Evolutionary conservation across 1,284 basidiomycete genomes (phyloP).

Genomic region (Moesziomyces sp.): DNA sequence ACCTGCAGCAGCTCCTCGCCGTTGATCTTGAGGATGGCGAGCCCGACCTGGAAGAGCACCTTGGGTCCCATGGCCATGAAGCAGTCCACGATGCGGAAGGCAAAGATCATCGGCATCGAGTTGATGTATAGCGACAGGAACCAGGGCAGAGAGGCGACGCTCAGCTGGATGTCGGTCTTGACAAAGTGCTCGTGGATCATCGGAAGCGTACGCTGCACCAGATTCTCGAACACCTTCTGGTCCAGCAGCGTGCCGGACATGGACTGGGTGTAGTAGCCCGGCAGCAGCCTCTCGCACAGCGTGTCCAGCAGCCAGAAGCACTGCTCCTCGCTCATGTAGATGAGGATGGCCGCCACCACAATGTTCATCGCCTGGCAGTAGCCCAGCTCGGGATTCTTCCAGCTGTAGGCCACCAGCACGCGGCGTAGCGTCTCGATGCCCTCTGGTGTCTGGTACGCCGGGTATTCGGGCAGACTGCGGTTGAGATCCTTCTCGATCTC

Average conservation of each 20-base stretch:
- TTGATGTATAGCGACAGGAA: slow-evolving; percentile 92
- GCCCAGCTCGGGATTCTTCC: slow-evolving; percentile 86
- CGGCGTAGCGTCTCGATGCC: slow-evolving; percentile 77
- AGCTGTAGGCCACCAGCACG: slow-evolving; percentile 95
- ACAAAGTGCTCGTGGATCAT: slow-evolving; percentile 93
- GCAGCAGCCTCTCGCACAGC: slow-evolving; percentile 90
- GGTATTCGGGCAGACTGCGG: slow-evolving; percentile 71
- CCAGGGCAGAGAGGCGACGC: slow-evolving; percentile 97
- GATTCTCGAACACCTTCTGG: slow-evolving; percentile 95
- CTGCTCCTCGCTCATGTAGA: slow-evolving; percentile 99
- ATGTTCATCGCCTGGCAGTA: slow-evolving; percentile 74
- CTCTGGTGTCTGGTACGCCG: slow-evolving; percentile 61
- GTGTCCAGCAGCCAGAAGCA: slow-evolving; percentile 97
- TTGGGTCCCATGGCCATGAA: slow-evolving; percentile 99
- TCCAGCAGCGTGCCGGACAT: slow-evolving; percentile 99
- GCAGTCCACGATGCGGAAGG: slow-evolving; percentile 97
- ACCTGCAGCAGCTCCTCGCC: slow-evolving; percentile 92
- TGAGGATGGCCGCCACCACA: slow-evolving; percentile 84
- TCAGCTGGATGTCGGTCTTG: slow-evolving; percentile 91
- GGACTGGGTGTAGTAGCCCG: slow-evolving; percentile 96
- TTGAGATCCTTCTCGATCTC: slow-evolving; percentile 99
- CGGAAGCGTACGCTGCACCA: slow-evolving; percentile 81
- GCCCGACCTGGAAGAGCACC: slow-evolving; percentile 93
- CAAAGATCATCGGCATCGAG: slow-evolving; percentile 99
- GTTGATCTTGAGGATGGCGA: slow-evolving; percentile 97